These are phyloP conservation scores for Peterozyma xylosa DNA, from an alignment of 805 yeast genomes.

Conservation along the genomic window DNA sequence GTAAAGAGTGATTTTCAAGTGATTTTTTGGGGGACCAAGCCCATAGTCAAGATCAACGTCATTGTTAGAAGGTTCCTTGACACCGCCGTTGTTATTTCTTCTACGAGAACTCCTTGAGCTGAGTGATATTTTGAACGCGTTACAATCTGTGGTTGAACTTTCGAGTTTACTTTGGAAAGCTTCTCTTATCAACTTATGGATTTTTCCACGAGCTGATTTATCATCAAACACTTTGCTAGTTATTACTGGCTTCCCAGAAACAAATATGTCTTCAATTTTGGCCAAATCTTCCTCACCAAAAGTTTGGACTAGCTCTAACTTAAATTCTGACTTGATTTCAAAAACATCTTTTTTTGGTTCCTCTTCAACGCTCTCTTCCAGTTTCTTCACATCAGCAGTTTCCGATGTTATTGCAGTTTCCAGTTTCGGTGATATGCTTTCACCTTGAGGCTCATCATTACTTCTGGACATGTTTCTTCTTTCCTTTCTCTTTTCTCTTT, in stretches of 20 bases:
- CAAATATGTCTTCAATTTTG: constrained; percentile 45
- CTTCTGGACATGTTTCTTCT: constrained; percentile 16
- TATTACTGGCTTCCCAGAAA: constrained; percentile 48
- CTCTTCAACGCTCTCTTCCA: constrained; percentile 13
- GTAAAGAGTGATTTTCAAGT: constrained; percentile 70
- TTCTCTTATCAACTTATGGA: constrained; percentile 71
- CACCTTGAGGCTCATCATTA: too few species aligned
- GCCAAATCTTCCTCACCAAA: constrained; percentile 58
- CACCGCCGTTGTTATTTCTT: constrained; percentile 22
- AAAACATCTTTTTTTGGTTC: constrained; percentile 21
- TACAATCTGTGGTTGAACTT: constrained; percentile 63
- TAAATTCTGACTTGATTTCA: constrained; percentile 37
- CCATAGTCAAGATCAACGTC: constrained; percentile 60
- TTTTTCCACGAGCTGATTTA: constrained; percentile 65
- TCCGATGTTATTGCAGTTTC: constrained; percentile 22
- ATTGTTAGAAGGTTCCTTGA: constrained; percentile 7
- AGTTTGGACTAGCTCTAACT: constrained; percentile 36
- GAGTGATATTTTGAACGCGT: constrained; percentile 57
- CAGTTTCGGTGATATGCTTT: constrained; percentile 27
- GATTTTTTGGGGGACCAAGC: constrained; percentile 63
- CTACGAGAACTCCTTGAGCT: constrained; percentile 3
- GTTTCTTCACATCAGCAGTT: constrained; percentile 9
- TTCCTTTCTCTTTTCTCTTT: constrained; percentile 40
- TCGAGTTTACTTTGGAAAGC: constrained; percentile 74
- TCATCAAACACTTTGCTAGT: constrained; percentile 52